These are phyloP conservation scores for Termitomyces heimii DNA, from an alignment of 768 basidiomycete species.

Conservation along the genomic window DNA sequence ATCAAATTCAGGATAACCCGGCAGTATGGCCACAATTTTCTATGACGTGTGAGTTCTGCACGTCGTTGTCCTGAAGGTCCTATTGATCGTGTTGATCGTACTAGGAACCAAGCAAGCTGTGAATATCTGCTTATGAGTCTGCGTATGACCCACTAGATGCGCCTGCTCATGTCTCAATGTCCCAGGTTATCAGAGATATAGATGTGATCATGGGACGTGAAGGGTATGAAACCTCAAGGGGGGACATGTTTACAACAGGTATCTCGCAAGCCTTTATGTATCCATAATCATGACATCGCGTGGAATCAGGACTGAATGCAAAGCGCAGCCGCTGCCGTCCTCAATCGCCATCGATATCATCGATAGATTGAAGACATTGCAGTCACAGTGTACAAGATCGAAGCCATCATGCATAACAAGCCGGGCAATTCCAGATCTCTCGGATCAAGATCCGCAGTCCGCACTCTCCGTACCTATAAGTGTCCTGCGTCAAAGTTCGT, in stretches of 20 bases:
- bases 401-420: slow-evolving; percentile 7
- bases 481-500: slow-evolving; percentile 22
- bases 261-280: not conserved
- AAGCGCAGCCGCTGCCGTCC: slow-evolving; percentile 6
- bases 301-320: slow-evolving; percentile 5
- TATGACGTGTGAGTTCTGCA: not conserved
- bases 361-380: slow-evolving; percentile 4
- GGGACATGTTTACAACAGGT: not conserved
- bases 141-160: not conserved
- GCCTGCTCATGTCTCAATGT: not conserved
- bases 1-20: slow-evolving; percentile 4
- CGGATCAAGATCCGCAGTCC: slow-evolving; percentile 78
- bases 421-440: slow-evolving; percentile 37
- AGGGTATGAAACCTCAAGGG: slow-evolving; percentile 1
- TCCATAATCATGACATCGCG: not conserved
- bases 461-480: slow-evolving; percentile 44
- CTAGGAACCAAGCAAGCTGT: not conserved
- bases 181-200: not conserved
- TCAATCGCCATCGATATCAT: slow-evolving; percentile 15
- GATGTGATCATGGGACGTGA: not conserved
- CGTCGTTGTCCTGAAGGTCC: not conserved
- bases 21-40: slow-evolving; percentile 2
- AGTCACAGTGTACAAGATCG: slow-evolving; percentile 10
- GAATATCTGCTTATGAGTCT: not conserved
- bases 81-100: slow-evolving; percentile 1